phyloP scores from a whole-genome alignment of 192 early-diverging fungal species.

The Gaertneriomyces semiglobifer region DNA sequence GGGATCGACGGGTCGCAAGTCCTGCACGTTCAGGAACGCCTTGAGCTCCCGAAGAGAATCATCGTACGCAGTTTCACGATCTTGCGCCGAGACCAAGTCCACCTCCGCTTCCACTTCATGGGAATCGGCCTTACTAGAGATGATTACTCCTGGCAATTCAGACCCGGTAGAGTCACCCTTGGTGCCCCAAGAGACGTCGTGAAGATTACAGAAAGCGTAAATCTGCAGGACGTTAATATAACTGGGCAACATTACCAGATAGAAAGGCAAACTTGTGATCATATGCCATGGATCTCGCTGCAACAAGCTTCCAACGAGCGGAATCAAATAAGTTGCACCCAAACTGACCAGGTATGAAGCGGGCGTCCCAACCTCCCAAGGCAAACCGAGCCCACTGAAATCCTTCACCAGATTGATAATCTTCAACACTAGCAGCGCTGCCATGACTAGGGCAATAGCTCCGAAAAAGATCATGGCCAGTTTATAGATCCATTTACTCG shows the following conservation, averaged over 20 bases:
- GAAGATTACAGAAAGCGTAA: slow-evolving; percentile 70
- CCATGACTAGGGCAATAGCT: slow-evolving; percentile 43
- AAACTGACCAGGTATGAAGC: slow-evolving; percentile 24
- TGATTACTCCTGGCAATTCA: slow-evolving; percentile 30
- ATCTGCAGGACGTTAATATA: slow-evolving; percentile 90
- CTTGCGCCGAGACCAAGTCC: slow-evolving; percentile 38
- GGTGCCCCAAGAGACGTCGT: slow-evolving; percentile 94
- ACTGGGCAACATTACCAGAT: slow-evolving; percentile 74
- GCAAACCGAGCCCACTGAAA: slow-evolving; percentile 17
- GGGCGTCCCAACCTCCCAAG: slow-evolving; percentile 22
- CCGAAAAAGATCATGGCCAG: slow-evolving; percentile 43
- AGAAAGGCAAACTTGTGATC: slow-evolving; percentile 68
- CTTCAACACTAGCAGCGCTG: slow-evolving; percentile 20
- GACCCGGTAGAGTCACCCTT: slow-evolving; percentile 78
- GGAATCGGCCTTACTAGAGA: slow-evolving; percentile 11
- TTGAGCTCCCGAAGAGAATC: slow-evolving; percentile 55
- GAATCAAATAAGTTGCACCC: slow-evolving; percentile 66
- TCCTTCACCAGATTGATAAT: slow-evolving; percentile 21
- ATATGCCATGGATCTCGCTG: slow-evolving; percentile 78
- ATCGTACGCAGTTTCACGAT: slow-evolving; percentile 65
- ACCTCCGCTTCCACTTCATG: slow-evolving; percentile 37
- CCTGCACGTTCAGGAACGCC: slow-evolving; percentile 21
- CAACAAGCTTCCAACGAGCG: slow-evolving; percentile 60
- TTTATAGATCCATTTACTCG: slow-evolving; percentile 34
- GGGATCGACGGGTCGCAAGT: slow-evolving; percentile 35